Evolutionary conservation across 129 eudicot species (phyloP).

Genomic region (Escallonia herrerae): DNA sequence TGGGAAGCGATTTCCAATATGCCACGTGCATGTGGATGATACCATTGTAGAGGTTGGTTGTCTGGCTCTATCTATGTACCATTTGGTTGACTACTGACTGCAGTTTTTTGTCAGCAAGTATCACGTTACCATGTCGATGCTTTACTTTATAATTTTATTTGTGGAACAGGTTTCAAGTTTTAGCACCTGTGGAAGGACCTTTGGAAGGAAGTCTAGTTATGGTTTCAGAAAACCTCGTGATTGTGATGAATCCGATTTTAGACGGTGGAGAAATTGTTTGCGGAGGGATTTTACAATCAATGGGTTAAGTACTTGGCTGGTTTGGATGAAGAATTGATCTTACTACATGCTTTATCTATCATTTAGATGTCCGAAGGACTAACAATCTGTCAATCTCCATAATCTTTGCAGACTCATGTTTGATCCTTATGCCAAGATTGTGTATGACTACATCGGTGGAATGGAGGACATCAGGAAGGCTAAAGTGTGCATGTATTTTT

Average conservation of each 20-base stretch:
- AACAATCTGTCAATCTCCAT: constrained; percentile 9
- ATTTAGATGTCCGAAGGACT: background rate
- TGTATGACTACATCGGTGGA: constrained; percentile 66
- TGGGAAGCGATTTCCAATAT: constrained; percentile 69
- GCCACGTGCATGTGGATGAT: constrained; percentile 61
- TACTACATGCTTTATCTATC: background rate
- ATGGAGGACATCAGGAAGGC: constrained; percentile 58
- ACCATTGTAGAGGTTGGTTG: constrained; percentile 47
- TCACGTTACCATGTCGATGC: no score
- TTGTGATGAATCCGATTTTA: constrained; percentile 37
- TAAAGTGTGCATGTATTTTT: constrained; percentile 36
- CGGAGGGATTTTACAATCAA: constrained; percentile 60
- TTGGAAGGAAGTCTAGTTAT: constrained; percentile 27
- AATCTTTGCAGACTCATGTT: constrained; percentile 49
- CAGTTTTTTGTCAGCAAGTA: background rate
- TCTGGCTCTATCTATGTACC: background rate
- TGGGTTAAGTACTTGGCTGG: constrained; percentile 30
- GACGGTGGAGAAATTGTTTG: constrained; percentile 63
- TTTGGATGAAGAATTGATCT: background rate
- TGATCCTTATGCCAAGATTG: constrained; percentile 55
- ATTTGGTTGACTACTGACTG: constrained; percentile 6
- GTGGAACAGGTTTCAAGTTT: constrained; percentile 60
- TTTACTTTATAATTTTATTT: background rate
- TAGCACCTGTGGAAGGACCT: constrained; percentile 41
- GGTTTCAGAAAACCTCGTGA: constrained; percentile 27